Evolutionary conservation across 768 basidiomycete genomes (phyloP).

Genomic region (Tylopilus sp.): DNA sequence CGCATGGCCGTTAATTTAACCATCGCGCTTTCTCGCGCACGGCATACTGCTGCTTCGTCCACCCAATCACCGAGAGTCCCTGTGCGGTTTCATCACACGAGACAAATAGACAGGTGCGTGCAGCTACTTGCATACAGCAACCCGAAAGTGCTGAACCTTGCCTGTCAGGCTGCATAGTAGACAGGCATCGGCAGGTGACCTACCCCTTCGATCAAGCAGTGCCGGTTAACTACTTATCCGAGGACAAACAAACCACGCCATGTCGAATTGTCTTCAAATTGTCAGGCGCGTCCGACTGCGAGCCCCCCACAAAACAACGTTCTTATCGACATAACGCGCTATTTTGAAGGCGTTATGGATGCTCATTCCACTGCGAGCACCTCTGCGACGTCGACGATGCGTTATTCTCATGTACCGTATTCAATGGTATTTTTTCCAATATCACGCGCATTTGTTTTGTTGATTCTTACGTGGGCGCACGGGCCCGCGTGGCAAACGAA

Average conservation of each 20-base stretch:
- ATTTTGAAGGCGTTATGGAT: slow-evolving; percentile 13
- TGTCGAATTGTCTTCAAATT: slow-evolving; percentile 10
- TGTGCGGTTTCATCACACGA: background rate
- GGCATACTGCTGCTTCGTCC: slow-evolving; percentile 15
- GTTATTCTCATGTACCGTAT: slow-evolving; percentile 28
- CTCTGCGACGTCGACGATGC: slow-evolving; percentile 19
- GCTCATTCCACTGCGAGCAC: slow-evolving; percentile 17
- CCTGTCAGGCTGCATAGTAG: background rate
- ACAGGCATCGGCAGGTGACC: slow-evolving; percentile 2
- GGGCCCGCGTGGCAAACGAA: slow-evolving; percentile 39
- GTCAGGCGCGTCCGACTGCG: slow-evolving; percentile 2
- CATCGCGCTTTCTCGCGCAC: slow-evolving; percentile 14
- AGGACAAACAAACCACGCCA: slow-evolving; percentile 31
- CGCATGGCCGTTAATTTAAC: slow-evolving; percentile 22
- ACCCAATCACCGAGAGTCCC: slow-evolving; percentile 23
- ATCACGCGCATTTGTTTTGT: slow-evolving; percentile 30
- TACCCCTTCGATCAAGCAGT: slow-evolving; percentile 23
- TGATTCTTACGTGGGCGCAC: slow-evolving; percentile 38
- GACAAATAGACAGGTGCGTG: slow-evolving; percentile 11
- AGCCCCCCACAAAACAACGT: background rate
- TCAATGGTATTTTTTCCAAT: slow-evolving; percentile 31
- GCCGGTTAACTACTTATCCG: slow-evolving; percentile 28
- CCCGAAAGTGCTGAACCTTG: slow-evolving; percentile 4
- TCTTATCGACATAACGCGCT: background rate
- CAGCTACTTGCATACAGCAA: background rate